Base-by-base conservation (phyloP, 345 rosid species). In the Gossypium stocksii region DNA sequence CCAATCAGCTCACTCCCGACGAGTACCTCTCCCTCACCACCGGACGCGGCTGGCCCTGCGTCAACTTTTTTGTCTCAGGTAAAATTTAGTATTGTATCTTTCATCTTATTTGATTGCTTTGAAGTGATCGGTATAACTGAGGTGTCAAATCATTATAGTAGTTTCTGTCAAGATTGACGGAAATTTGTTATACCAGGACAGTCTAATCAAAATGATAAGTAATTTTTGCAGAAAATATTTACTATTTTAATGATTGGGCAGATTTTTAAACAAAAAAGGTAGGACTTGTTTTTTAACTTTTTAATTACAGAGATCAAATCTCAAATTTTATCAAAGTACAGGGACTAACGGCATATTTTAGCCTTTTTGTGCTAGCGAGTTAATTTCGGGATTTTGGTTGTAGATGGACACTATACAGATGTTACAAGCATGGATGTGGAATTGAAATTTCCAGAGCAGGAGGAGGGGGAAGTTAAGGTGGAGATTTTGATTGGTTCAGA, bases 31-130 rank as follows among this genome's bases (percentile, higher is more conserved):
- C 82, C 25, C 61, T 80, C 66, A 62, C 84, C 23, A 74, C 79
- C 23, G 78, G 59, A 51, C 83, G 84, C 20, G 87, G 84, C 22
- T 80, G 87, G 84, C 85, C 89, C 20, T 75, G 71, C 79, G 44
- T 72, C 59, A 64, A 68, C 41, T 72, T 64, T 67, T 82, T 82
- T 67, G 9, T 69, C 23, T 20, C 56, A 25, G 86, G 86, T 83
- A 70, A 34, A 54, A 9, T 16, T 41, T 63, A 29, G 16, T 7
- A 16, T 62, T 44, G 1, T 20, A 2, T 48, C 4, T 48, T 68
- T 48, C 1, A 22, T 67, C 11, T 49, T 38, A 19, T 3, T 54
- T 49, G 8, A 49, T 68, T 2, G 58, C 27, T 68, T 49, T 25
- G 14, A 68, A 68, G 43, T 25, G 22, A 68, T 68, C 11, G 54